A percentile compares a stretch with the other conserved stretches of the same genome.
These are phyloP conservation scores for Eucalyptus sideroxylon DNA, from an alignment of 345 rosid genomes.

Conservation along the genomic window DNA sequence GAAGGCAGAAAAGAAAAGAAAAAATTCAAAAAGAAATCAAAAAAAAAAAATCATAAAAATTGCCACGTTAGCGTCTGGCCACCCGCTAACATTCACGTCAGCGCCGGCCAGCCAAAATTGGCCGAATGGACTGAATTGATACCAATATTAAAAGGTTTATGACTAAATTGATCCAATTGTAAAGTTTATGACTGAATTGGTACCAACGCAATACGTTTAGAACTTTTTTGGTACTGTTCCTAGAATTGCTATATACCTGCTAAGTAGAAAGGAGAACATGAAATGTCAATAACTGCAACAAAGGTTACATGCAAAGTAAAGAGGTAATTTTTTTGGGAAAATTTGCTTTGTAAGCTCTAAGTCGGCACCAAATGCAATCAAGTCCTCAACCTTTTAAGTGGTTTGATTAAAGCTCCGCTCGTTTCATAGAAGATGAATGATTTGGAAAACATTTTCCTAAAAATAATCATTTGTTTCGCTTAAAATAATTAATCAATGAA, in stretches of 20 bases:
- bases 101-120: accelerated
- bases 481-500: neutral
- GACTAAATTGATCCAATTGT: accelerated
- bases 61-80: accelerated
- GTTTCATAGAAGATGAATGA: neutral
- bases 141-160: too few species aligned
- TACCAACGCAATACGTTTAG: accelerated
- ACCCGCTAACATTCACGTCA: accelerated
- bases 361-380: neutral
- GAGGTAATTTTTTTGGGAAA: neutral
- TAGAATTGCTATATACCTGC: neutral
- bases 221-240: too few species aligned
- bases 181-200: accelerated
- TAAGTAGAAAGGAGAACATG: neutral
- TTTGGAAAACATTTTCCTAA: neutral
- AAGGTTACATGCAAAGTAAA: neutral
- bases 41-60: too few species aligned
- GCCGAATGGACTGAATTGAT: too few species aligned
- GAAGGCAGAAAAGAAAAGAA: too few species aligned
- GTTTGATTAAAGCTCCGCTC: neutral
- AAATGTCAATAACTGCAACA: neutral
- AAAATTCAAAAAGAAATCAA: too few species aligned
- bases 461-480: accelerated
- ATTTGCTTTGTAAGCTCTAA: neutral
- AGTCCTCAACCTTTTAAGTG: neutral